phyloP scores from a whole-genome alignment of 805 yeast genomes.

The Saturnispora besseyi region DNA sequence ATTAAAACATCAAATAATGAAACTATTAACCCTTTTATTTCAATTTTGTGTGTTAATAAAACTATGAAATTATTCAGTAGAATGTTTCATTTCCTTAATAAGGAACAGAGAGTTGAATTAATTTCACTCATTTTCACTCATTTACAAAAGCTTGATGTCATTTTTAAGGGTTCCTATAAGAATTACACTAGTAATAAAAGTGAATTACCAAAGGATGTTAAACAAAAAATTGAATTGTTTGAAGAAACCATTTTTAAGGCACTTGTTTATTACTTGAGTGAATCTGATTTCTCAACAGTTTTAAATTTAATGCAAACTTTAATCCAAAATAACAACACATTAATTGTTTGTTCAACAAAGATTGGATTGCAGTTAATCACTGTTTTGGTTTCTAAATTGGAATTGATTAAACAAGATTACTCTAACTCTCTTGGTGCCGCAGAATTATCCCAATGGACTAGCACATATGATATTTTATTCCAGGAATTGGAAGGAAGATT shows the following conservation, averaged over 20 bases:
- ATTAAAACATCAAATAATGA: slow-evolving; percentile 38
- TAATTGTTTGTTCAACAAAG: slow-evolving; percentile 60
- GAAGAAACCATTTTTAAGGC: slow-evolving; percentile 76
- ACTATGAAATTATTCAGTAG: slow-evolving; percentile 86
- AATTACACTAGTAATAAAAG: slow-evolving; percentile 38
- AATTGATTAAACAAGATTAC: slow-evolving; percentile 80
- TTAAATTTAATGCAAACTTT: slow-evolving; percentile 64
- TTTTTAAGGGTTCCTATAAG: slow-evolving; percentile 71
- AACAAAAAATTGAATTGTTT: slow-evolving; percentile 64
- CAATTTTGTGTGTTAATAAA: slow-evolving; percentile 74
- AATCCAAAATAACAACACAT: slow-evolving; percentile 60
- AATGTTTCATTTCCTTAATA: slow-evolving; percentile 69
- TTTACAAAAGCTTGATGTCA: slow-evolving; percentile 68
- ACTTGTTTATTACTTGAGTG: slow-evolving; percentile 74
- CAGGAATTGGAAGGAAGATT: slow-evolving; percentile 71
- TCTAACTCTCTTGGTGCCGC: slow-evolving; percentile 37
- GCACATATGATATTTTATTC: slow-evolving; percentile 74
- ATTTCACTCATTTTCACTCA: slow-evolving; percentile 73
- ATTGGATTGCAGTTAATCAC: slow-evolving; percentile 83
- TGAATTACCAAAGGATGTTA: slow-evolving; percentile 43
- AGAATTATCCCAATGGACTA: slow-evolving; percentile 62
- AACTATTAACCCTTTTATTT: slow-evolving; percentile 71
- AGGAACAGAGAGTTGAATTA: slow-evolving; percentile 68
- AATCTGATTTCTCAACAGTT: slow-evolving; percentile 70
- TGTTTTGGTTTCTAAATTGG: slow-evolving; percentile 85